Evolutionary conservation across 306 rosid genomes (phyloP).

Genomic region (Cicer judaicum): DNA sequence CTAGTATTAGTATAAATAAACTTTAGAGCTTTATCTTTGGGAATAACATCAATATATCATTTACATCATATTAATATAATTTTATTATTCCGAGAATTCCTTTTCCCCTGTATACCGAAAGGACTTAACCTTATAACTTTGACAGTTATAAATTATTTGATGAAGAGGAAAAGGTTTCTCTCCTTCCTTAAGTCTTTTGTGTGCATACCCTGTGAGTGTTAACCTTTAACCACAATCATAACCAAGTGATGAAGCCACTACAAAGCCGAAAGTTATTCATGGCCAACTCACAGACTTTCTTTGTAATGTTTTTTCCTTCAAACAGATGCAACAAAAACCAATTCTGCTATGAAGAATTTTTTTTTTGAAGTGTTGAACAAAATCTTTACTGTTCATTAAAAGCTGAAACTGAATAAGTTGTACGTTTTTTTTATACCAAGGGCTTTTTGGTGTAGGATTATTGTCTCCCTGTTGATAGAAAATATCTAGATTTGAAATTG

Average conservation of each 20-base stretch:
- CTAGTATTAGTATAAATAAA: background rate
- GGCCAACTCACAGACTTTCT: background rate
- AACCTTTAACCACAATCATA: constrained; percentile 2
- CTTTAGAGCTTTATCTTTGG: background rate
- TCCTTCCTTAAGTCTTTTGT: background rate
- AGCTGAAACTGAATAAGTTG: background rate
- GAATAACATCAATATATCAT: background rate
- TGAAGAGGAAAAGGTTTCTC: background rate
- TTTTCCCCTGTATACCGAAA: background rate
- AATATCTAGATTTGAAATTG: constrained; percentile 4
- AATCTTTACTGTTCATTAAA: background rate
- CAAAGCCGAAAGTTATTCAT: background rate
- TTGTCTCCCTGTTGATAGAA: background rate
- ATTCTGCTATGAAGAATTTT: background rate
- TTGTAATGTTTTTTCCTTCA: background rate
- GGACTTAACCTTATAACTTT: background rate
- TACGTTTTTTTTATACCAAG: background rate
- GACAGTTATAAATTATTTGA: background rate
- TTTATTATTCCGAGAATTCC: too few relatives aligned
- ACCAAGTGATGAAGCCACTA: constrained; percentile 16
- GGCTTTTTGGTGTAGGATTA: constrained; percentile 7
- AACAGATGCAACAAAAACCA: constrained; percentile 2
- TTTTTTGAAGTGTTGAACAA: background rate
- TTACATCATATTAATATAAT: background rate
- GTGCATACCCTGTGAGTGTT: background rate